Evolutionary conservation across 1,139 yeast species (phyloP).

Genomic region (Wickerhamomyces sp.): DNA sequence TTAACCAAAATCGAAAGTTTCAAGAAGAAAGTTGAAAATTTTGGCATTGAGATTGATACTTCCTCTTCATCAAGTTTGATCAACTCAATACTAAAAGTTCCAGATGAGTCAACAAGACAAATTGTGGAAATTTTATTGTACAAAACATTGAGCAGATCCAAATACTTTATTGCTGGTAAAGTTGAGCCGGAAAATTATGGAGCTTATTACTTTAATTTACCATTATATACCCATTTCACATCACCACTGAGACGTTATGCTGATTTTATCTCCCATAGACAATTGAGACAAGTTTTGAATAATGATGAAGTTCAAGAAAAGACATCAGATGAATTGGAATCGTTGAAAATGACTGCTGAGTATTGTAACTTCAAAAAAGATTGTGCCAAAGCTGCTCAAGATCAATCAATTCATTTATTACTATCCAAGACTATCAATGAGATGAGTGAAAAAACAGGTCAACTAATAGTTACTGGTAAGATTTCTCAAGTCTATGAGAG

Average conservation of each 20-base stretch:
- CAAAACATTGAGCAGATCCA: slow-evolving; percentile 83
- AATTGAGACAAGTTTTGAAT: slow-evolving; percentile 62
- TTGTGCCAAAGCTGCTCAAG: slow-evolving; percentile 90
- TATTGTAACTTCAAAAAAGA: slow-evolving; percentile 95
- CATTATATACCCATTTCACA: slow-evolving; percentile 90
- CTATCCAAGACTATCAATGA: slow-evolving; percentile 82
- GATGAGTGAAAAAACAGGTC: slow-evolving; percentile 73
- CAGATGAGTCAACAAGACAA: slow-evolving; percentile 60
- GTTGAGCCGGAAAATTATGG: slow-evolving; percentile 74
- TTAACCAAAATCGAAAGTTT: slow-evolving; percentile 78
- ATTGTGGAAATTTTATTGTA: slow-evolving; percentile 76
- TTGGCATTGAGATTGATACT: slow-evolving; percentile 71
- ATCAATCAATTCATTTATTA: slow-evolving; percentile 85
- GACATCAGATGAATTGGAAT: slow-evolving; percentile 50
- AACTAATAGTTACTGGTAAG: slow-evolving; percentile 77
- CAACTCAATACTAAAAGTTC: slow-evolving; percentile 60
- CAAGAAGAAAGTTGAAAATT: slow-evolving; percentile 59
- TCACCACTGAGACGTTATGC: slow-evolving; percentile 91
- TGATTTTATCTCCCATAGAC: slow-evolving; percentile 89
- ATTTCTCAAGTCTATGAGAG: slow-evolving; percentile 93
- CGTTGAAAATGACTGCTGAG: slow-evolving; percentile 78
- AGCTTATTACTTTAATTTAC: slow-evolving; percentile 78
- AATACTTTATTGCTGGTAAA: slow-evolving; percentile 84
- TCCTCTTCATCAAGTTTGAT: slow-evolving; percentile 71
- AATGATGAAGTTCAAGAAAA: slow-evolving; percentile 21